phyloP scores from a whole-genome alignment of 1,284 basidiomycete species.

The Marasmius tenuissimus region DNA sequence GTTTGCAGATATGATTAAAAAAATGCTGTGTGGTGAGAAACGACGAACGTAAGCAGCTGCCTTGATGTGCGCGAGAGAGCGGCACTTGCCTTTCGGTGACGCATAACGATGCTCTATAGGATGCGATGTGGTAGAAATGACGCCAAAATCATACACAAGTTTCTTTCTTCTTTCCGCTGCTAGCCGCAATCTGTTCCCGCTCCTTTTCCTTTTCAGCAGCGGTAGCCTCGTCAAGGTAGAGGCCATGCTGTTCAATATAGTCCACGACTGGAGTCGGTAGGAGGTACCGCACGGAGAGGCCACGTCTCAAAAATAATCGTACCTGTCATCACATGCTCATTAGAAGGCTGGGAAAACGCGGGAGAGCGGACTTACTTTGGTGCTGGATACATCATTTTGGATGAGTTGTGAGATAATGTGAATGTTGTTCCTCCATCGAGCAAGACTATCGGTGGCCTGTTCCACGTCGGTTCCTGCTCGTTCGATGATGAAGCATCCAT shows the following conservation, averaged over 20 bases:
- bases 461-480: slow-evolving; percentile 92
- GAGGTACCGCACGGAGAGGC: slow-evolving; percentile 93
- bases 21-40: too few species aligned
- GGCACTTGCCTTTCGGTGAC: too few species aligned
- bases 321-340: slow-evolving; percentile 33
- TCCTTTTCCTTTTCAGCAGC: slow-evolving; percentile 42
- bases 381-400: slow-evolving; percentile 97
- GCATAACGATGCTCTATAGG: too few species aligned
- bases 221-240: slow-evolving; percentile 67
- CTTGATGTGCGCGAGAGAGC: too few species aligned
- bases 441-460: slow-evolving; percentile 73
- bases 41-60: too few species aligned
- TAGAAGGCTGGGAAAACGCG: slow-evolving; percentile 7
- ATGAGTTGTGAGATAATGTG: slow-evolving; percentile 95
- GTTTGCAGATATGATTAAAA: too few species aligned
- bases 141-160: slow-evolving; percentile 1
- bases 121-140: background rate
- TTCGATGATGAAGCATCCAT: slow-evolving; percentile 95
- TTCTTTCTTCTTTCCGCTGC: slow-evolving; percentile 6
- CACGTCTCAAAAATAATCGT: slow-evolving; percentile 87
- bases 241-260: slow-evolving; percentile 85
- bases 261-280: slow-evolving; percentile 91
- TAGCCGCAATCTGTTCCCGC: slow-evolving; percentile 2
- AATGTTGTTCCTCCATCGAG: slow-evolving; percentile 87
- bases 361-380: slow-evolving; percentile 64